Conservation (phyloP, 2,329 filamentous ascomycete species). For the Diaporthe citrichinensis region DNA sequence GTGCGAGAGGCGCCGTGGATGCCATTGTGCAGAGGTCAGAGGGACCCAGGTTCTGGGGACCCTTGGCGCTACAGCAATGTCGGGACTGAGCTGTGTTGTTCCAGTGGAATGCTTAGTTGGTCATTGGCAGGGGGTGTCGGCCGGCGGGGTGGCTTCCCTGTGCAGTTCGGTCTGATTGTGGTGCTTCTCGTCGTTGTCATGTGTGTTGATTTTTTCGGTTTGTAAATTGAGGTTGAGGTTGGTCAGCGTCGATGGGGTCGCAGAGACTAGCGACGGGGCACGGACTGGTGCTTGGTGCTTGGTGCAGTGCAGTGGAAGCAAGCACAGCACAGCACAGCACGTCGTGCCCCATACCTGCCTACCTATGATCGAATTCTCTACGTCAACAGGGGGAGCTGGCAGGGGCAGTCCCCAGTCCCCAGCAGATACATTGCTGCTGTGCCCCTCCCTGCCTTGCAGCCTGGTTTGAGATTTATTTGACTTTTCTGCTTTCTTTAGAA, state of each 20-base stretch:
- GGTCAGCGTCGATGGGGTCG: slow-evolving; percentile 30
- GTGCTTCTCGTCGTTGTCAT: slow-evolving; percentile 30
- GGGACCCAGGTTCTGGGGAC: not conserved
- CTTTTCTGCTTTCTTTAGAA: slow-evolving; percentile 14
- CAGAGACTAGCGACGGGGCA: slow-evolving; percentile 34
- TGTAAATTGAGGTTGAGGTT: slow-evolving; percentile 35
- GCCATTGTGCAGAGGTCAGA: slow-evolving; percentile 38
- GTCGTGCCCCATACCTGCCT: not conserved
- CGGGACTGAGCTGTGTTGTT: slow-evolving; percentile 30
- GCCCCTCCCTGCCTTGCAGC: slow-evolving; percentile 8
- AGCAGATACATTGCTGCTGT: slow-evolving; percentile 17
- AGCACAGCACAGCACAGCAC: slow-evolving; percentile 8
- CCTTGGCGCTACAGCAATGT: slow-evolving; percentile 32
- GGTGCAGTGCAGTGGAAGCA: not conserved
- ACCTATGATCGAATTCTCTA: slow-evolving; percentile 30
- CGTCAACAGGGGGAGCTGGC: slow-evolving; percentile 25
- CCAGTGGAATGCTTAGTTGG: slow-evolving; percentile 25
- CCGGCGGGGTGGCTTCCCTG: slow-evolving; percentile 31
- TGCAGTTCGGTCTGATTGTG: slow-evolving; percentile 24
- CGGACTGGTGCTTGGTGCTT: slow-evolving; percentile 20
- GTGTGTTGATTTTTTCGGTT: slow-evolving; percentile 27
- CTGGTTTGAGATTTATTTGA: slow-evolving; percentile 14
- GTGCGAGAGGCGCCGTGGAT: slow-evolving; percentile 36
- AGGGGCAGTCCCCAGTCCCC: slow-evolving; percentile 17
- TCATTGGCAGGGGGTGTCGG: slow-evolving; percentile 36